These are phyloP conservation scores for Aspergillus brunneoviolaceus DNA, from an alignment of 2,329 filamentous ascomycete species.

Conservation along the genomic window DNA sequence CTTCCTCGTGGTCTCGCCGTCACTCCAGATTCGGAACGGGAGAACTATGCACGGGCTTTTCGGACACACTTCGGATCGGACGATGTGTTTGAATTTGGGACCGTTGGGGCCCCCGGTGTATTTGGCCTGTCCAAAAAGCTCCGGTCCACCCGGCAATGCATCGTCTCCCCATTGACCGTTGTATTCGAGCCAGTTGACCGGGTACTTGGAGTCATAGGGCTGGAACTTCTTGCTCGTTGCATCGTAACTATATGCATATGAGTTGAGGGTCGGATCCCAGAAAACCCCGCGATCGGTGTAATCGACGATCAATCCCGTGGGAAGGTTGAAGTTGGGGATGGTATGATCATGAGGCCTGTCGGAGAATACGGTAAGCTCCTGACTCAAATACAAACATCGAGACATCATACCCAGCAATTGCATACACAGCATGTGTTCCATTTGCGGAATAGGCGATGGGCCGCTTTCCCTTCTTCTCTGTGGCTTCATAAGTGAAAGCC, in stretches of 20 bases:
- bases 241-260: conserved; percentile 59
- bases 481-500: conserved; percentile 59
- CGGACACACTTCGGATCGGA: conserved; percentile 58
- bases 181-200: conserved; percentile 58
- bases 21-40: conserved; percentile 32
- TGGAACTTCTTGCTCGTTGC: conserved; percentile 44
- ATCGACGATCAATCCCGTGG: conserved; percentile 54
- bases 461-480: conserved; percentile 55
- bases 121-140: conserved; percentile 56
- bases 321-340: conserved; percentile 61
- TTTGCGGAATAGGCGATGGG: conserved; percentile 60
- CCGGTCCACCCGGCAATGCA: conserved; percentile 53
- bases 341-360: conserved; percentile 60
- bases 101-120: conserved; percentile 61
- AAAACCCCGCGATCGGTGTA: conserved; percentile 55
- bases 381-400: not conserved
- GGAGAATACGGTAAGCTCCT: not conserved
- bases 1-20: conserved; percentile 4
- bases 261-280: conserved; percentile 60
- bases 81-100: conserved; percentile 59
- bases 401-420: conserved; percentile 47
- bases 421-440: conserved; percentile 66
- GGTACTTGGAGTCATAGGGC: conserved; percentile 47
- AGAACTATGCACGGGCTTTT: conserved; percentile 48
- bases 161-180: conserved; percentile 63